Conservation (phyloP, 75 land plant species). For the Azolla pinnata region DNA sequence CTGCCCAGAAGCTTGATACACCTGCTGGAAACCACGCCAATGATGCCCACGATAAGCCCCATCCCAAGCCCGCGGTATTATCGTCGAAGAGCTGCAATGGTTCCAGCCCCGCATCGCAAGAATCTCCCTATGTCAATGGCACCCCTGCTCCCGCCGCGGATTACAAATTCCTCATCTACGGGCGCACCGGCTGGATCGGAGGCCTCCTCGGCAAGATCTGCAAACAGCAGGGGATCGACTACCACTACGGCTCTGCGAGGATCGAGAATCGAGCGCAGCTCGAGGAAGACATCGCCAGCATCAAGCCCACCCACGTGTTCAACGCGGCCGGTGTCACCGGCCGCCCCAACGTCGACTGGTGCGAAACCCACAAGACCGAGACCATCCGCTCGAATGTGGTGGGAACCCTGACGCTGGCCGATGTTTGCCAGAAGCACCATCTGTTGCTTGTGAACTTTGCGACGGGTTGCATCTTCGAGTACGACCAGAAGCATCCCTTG, state of each 20-base stretch:
- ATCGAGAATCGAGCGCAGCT: constrained; percentile 43
- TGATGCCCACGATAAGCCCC: background rate
- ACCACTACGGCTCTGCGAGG: constrained; percentile 54
- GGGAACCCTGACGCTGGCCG: constrained; percentile 63
- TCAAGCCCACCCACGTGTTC: constrained; percentile 69
- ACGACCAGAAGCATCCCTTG: constrained; percentile 44
- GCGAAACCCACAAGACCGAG: constrained; percentile 63
- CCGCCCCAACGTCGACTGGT: constrained; percentile 81
- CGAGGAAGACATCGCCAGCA: constrained; percentile 30
- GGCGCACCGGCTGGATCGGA: constrained; percentile 73
- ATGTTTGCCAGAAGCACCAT: constrained; percentile 50
- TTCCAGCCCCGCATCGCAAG: too few relatives aligned
- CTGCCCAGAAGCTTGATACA: too few relatives aligned
- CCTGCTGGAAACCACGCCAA: too few relatives aligned
- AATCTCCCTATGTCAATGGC: too few relatives aligned
- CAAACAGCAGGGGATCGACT: constrained; percentile 43
- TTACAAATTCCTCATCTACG: constrained; percentile 57
- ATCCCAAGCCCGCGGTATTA: too few relatives aligned
- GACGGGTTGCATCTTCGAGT: constrained; percentile 78
- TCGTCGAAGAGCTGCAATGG: too few relatives aligned
- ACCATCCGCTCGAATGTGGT: constrained; percentile 65
- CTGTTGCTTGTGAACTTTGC: constrained; percentile 62
- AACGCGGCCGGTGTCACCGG: constrained; percentile 83
- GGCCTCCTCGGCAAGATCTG: constrained; percentile 63
- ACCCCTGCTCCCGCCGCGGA: constrained; percentile 13